Percentiles rank a stretch among this genome's conserved stretches.
These are phyloP conservation scores for Sporopachydermia cereana DNA, from an alignment of 1,139 yeast species.

Conservation along the genomic window DNA sequence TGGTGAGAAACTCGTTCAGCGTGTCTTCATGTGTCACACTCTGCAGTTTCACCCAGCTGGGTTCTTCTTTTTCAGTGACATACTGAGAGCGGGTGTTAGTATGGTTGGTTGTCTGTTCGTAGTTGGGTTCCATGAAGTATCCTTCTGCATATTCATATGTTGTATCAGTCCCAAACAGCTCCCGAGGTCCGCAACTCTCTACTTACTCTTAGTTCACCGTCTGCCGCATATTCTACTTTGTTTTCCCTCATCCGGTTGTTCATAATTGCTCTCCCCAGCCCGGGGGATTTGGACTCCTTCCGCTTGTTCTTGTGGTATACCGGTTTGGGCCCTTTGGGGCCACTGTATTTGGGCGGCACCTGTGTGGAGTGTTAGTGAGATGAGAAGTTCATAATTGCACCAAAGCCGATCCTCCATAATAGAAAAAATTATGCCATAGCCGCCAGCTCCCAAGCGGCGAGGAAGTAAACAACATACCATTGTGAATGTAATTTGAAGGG, in stretches of 20 bases:
- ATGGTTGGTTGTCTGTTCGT: constrained; percentile 24
- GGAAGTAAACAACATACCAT: too few relatives aligned
- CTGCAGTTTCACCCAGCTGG: constrained; percentile 72
- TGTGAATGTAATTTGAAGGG: too few relatives aligned
- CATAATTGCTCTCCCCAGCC: constrained; percentile 75
- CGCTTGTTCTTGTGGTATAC: constrained; percentile 40
- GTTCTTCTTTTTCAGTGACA: constrained; percentile 74
- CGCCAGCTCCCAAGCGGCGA: too few relatives aligned
- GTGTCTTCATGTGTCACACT: constrained; percentile 85
- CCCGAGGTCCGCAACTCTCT: background rate
- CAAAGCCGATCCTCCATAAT: too few relatives aligned
- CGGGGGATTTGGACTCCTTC: constrained; percentile 73
- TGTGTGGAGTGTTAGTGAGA: too few relatives aligned
- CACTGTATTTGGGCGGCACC: constrained; percentile 19
- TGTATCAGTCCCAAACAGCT: background rate
- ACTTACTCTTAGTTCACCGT: constrained; percentile 66
- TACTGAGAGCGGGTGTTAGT: constrained; percentile 11
- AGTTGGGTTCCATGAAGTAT: constrained; percentile 18
- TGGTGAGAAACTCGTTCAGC: constrained; percentile 83
- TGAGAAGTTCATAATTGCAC: too few relatives aligned
- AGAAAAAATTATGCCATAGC: too few relatives aligned
- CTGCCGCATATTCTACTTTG: constrained; percentile 60
- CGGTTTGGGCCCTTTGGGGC: constrained; percentile 89
- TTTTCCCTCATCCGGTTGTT: constrained; percentile 64
- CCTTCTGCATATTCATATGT: too few relatives aligned